These are phyloP conservation scores for Mycena leptocephala DNA, from an alignment of 768 basidiomycete species.

Conservation along the genomic window DNA sequence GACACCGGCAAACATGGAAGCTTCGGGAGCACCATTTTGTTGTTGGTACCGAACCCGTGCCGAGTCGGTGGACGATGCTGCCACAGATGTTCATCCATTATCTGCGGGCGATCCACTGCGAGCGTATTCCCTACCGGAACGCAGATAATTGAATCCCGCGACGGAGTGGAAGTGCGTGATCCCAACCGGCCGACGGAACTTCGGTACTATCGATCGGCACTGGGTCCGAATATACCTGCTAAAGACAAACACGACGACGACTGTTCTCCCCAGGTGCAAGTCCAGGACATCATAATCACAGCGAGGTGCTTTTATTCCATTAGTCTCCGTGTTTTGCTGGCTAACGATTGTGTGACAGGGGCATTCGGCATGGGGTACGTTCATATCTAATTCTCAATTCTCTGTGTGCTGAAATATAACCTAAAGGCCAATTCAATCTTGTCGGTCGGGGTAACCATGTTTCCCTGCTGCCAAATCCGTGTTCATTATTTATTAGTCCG, in stretches of 20 bases:
- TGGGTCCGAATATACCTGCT: not conserved
- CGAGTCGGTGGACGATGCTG: slow-evolving; percentile 47
- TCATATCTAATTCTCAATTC: not conserved
- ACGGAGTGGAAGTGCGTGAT: slow-evolving; percentile 66
- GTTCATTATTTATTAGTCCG: slow-evolving; percentile 59
- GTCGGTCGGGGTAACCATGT: slow-evolving; percentile 66
- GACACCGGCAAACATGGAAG: slow-evolving; percentile 94
- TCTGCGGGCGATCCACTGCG: slow-evolving; percentile 74
- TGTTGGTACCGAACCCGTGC: not conserved
- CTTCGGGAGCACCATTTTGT: slow-evolving; percentile 82
- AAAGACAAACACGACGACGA: slow-evolving; percentile 36
- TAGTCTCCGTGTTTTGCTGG: slow-evolving; percentile 7
- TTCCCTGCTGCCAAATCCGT: not conserved
- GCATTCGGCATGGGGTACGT: slow-evolving; percentile 88
- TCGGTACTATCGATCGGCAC: slow-evolving; percentile 50
- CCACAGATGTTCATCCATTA: slow-evolving; percentile 56
- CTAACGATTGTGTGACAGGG: slow-evolving; percentile 63
- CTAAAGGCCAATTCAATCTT: slow-evolving; percentile 73
- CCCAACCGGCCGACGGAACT: slow-evolving; percentile 52
- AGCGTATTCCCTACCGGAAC: slow-evolving; percentile 73
- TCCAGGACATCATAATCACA: slow-evolving; percentile 77
- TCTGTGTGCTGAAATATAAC: not conserved
- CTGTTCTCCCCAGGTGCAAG: slow-evolving; percentile 32
- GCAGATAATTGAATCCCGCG: slow-evolving; percentile 62
- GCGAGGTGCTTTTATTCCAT: slow-evolving; percentile 68